Conservation (phyloP, 2,329 filamentous ascomycete species). For the Ceratocystis lukuohia region DNA sequence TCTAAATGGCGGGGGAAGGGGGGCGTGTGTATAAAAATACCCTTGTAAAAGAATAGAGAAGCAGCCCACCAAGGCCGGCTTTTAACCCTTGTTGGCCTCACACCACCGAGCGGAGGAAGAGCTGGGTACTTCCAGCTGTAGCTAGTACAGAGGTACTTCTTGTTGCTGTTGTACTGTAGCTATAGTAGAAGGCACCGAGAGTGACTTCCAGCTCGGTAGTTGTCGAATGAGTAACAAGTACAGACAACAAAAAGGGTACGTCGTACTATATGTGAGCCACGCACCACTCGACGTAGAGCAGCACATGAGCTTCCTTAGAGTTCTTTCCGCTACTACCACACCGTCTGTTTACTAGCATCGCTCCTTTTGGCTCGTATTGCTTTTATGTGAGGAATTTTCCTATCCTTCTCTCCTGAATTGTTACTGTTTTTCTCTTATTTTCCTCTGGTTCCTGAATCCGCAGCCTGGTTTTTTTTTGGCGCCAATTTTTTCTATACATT, state of each 20-base stretch:
- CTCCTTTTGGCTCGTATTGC: background rate
- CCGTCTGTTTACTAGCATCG: background rate
- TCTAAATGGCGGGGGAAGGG: background rate
- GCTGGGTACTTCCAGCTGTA: background rate
- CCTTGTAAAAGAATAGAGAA: background rate
- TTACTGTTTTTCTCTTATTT: background rate
- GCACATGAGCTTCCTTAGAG: too few relatives aligned
- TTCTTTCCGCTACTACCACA: too few relatives aligned
- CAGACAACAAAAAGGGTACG: background rate
- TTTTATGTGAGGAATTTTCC: background rate
- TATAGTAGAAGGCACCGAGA: background rate
- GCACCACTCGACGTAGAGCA: background rate
- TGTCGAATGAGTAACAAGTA: background rate
- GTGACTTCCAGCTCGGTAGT: constrained; percentile 7
- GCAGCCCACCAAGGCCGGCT: background rate
- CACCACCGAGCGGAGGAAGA: background rate
- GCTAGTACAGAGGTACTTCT: background rate
- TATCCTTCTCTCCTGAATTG: background rate
- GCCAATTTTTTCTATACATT: background rate
- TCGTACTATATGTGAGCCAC: background rate
- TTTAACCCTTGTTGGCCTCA: background rate
- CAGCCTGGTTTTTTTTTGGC: background rate
- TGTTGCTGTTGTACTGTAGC: background rate
- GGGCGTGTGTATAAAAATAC: background rate
- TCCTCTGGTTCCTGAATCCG: background rate